A percentile compares a stretch with the other conserved stretches of the same genome.
phyloP scores from a whole-genome alignment of 306 rosid species.

The Quercus engelmannii region DNA sequence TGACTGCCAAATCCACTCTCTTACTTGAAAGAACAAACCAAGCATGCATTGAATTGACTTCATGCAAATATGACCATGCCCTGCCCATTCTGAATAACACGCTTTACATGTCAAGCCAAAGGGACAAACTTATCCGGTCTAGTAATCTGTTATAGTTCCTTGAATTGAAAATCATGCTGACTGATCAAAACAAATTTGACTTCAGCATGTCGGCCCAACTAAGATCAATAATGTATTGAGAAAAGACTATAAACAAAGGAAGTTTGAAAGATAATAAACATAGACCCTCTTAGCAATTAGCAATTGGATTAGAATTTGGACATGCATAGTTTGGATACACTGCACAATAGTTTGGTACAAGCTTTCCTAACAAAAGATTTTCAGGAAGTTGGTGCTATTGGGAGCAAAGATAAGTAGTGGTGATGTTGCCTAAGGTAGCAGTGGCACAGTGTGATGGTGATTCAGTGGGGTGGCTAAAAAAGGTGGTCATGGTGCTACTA shows the following conservation, averaged over 20 bases:
- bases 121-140: background rate
- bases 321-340: no score
- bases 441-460: background rate
- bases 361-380: no score
- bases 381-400: no score
- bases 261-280: no score
- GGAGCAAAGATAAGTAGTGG: no score
- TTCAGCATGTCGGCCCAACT: no score
- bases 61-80: background rate
- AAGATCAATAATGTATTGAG: background rate
- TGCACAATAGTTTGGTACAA: no score
- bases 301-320: no score
- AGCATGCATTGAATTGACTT: background rate
- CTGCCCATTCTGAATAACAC: background rate
- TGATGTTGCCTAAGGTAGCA: background rate
- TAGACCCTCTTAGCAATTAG: no score
- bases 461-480: background rate
- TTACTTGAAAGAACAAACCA: background rate
- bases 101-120: background rate
- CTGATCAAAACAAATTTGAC: no score
- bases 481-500: no score
- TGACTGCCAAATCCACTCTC: background rate
- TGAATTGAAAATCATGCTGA: background rate
- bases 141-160: background rate
- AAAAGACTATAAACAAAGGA: background rate